phyloP scores from a whole-genome alignment of 1,284 basidiomycete genomes.

The Rhizopogon hawkerae region DNA sequence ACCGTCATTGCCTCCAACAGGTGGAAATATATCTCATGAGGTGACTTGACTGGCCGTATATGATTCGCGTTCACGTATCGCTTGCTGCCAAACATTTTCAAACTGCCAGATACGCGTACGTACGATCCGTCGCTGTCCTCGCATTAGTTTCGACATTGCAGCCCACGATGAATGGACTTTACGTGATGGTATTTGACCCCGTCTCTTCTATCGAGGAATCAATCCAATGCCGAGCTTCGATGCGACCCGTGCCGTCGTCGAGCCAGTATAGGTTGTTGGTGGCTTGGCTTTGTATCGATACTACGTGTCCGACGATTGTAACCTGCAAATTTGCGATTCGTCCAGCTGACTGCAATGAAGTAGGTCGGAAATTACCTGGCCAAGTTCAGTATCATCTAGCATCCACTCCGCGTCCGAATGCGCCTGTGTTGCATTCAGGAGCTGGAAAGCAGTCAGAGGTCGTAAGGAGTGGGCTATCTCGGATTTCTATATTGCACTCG shows the following conservation, averaged over 20 bases:
- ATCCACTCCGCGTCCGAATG: slow-evolving; percentile 86
- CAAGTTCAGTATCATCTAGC: slow-evolving; percentile 75
- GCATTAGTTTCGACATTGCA: neutral
- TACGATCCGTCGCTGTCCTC: slow-evolving; percentile 61
- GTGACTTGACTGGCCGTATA: slow-evolving; percentile 63
- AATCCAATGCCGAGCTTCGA: slow-evolving; percentile 87
- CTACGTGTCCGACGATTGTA: slow-evolving; percentile 76
- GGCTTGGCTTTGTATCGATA: slow-evolving; percentile 59
- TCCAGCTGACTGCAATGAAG: neutral
- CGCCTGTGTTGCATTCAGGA: slow-evolving; percentile 69
- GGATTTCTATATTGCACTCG: slow-evolving; percentile 26
- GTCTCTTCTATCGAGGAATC: slow-evolving; percentile 56
- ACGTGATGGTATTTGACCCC: slow-evolving; percentile 39
- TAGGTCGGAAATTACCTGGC: slow-evolving; percentile 49
- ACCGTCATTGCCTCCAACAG: slow-evolving; percentile 44
- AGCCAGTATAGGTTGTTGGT: slow-evolving; percentile 80
- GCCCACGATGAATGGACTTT: slow-evolving; percentile 2
- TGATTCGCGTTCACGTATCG: slow-evolving; percentile 73
- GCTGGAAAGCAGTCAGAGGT: slow-evolving; percentile 80
- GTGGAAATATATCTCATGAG: slow-evolving; percentile 83
- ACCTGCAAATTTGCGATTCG: slow-evolving; percentile 33
- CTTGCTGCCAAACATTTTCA: slow-evolving; percentile 83
- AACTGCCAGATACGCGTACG: slow-evolving; percentile 81
- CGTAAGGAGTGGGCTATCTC: slow-evolving; percentile 64
- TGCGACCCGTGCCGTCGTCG: slow-evolving; percentile 84